Evolutionary conservation across 1,139 yeast species (phyloP).

Genomic region (Yamadazyma sp.): DNA sequence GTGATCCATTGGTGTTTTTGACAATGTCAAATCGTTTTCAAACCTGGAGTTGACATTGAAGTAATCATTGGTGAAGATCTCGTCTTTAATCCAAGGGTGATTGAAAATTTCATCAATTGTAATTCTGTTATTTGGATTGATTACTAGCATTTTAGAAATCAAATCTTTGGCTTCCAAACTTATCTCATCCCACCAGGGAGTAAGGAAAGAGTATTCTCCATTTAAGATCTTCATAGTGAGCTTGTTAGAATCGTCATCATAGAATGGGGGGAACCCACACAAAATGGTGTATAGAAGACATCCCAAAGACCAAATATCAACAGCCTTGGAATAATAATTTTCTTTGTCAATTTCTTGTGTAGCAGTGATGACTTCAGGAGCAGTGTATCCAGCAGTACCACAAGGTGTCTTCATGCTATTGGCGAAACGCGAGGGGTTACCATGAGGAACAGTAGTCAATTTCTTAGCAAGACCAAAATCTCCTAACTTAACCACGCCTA

Average conservation of each 20-base stretch:
- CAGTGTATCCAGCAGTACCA: slow-evolving; percentile 71
- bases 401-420: slow-evolving; percentile 60
- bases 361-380: slow-evolving; percentile 82
- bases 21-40: slow-evolving; percentile 10
- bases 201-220: slow-evolving; percentile 79
- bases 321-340: slow-evolving; percentile 82
- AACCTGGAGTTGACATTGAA: slow-evolving; percentile 17
- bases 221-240: slow-evolving; percentile 78
- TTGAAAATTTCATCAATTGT: slow-evolving; percentile 63
- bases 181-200: slow-evolving; percentile 98
- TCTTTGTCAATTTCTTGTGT: slow-evolving; percentile 38
- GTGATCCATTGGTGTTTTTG: slow-evolving; percentile 7
- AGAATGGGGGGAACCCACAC: slow-evolving; percentile 96
- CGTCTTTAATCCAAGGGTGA: slow-evolving; percentile 42
- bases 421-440: slow-evolving; percentile 27
- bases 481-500: slow-evolving; percentile 82
- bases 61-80: slow-evolving; percentile 16
- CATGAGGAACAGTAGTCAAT: slow-evolving; percentile 25
- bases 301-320: slow-evolving; percentile 96
- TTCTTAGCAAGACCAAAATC: slow-evolving; percentile 93
- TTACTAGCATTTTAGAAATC: slow-evolving; percentile 52
- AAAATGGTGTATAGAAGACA: slow-evolving; percentile 86
- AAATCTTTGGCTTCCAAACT: slow-evolving; percentile 72
- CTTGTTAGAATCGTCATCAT: slow-evolving; percentile 82
- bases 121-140: slow-evolving; percentile 67